Conservation (phyloP, 495 filamentous ascomycete species). For the Geopyxis carbonaria region DNA sequence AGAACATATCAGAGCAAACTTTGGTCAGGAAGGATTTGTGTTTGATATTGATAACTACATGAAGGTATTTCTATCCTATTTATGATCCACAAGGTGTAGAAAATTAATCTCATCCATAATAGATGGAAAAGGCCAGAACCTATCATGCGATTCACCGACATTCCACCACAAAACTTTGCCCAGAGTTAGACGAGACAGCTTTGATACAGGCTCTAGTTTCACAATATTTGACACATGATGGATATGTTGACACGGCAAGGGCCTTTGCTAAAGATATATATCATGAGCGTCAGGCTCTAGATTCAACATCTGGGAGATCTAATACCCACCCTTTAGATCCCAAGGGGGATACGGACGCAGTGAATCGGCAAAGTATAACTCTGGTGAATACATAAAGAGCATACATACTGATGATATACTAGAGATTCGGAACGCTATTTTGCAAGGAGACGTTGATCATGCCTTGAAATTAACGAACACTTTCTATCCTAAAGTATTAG, state of each 20-base stretch:
- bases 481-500: conserved; percentile 66
- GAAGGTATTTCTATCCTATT: conserved; percentile 34
- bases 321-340: conserved; percentile 43
- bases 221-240: conserved; percentile 60
- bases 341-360: conserved; percentile 74
- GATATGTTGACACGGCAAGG: conserved; percentile 85
- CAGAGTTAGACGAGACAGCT: conserved; percentile 51
- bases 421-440: conserved; percentile 77
- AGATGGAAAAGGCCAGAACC: conserved; percentile 26
- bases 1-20: conserved; percentile 74
- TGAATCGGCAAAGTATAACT: conserved; percentile 64
- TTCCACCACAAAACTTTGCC: conserved; percentile 33
- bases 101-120: neutral
- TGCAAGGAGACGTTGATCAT: conserved; percentile 84
- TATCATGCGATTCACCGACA: conserved; percentile 38
- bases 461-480: conserved; percentile 64
- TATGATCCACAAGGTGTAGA: too few species aligned
- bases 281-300: conserved; percentile 42
- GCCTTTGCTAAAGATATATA: conserved; percentile 76
- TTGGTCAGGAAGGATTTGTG: conserved; percentile 75
- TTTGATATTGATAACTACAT: conserved; percentile 88
- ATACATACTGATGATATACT: too few species aligned
- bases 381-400: too few species aligned
- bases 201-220: conserved; percentile 56
- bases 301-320: conserved; percentile 5